phyloP scores from a whole-genome alignment of 2,329 filamentous ascomycete genomes.

The Alternaria infectoria region DNA sequence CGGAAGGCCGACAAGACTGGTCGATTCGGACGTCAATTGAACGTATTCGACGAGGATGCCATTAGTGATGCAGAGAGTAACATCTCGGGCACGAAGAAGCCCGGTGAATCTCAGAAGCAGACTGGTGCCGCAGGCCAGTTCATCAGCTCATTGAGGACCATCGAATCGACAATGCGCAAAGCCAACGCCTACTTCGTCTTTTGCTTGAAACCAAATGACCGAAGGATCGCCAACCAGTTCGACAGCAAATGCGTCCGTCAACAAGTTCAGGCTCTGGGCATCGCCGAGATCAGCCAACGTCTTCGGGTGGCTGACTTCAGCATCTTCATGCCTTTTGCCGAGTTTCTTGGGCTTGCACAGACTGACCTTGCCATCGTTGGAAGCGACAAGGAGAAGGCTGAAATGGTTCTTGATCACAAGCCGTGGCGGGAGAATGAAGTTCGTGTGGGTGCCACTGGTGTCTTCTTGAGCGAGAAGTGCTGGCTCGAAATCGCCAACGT shows the following conservation, averaged over 20 bases:
- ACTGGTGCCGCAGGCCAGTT: conserved; percentile 95
- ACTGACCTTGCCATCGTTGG: conserved; percentile 85
- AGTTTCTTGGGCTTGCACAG: conserved; percentile 90
- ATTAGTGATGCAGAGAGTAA: conserved; percentile 51
- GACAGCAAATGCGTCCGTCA: conserved; percentile 97
- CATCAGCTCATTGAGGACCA: conserved; percentile 84
- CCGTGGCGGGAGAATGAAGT: conserved; percentile 93
- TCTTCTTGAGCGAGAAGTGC: conserved; percentile 94
- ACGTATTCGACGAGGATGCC: conserved; percentile 55
- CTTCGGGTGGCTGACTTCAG: conserved; percentile 94
- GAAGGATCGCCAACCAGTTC: conserved; percentile 96
- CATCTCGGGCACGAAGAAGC: conserved; percentile 51
- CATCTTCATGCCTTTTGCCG: conserved; percentile 91
- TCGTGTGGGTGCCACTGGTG: conserved; percentile 85
- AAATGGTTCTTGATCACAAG: conserved; percentile 89
- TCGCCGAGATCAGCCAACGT: conserved; percentile 94
- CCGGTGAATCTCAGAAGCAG: conserved; percentile 55
- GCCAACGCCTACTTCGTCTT: conserved; percentile 97
- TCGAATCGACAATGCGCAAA: conserved; percentile 84
- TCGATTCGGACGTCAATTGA: conserved; percentile 52
- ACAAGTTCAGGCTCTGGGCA: conserved; percentile 93
- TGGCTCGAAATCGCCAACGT: conserved; percentile 90
- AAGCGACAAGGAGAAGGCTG: conserved; percentile 88
- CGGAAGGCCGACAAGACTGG: conserved; percentile 68
- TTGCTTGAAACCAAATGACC: conserved; percentile 95